phyloP scores from a whole-genome alignment of 225 moss, liverwort and hornwort genomes.

The Sphagnum tenellum region DNA sequence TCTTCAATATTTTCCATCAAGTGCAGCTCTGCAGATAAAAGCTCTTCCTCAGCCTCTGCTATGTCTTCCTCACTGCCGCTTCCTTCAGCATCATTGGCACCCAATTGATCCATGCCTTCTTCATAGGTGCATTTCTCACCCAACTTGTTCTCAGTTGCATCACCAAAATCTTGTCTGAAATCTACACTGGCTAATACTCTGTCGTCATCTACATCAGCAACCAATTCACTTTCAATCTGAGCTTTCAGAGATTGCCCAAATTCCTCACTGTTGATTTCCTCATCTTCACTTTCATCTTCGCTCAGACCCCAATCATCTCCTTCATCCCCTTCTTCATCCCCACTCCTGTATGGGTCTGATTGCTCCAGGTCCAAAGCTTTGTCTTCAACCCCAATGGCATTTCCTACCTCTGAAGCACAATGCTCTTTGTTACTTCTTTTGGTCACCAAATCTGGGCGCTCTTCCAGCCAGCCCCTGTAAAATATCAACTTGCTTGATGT shows the following conservation, averaged over 20 bases:
- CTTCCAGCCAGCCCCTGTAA: slow-evolving; percentile 82
- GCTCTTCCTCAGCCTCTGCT: too few relatives aligned
- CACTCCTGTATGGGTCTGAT: slow-evolving; percentile 32
- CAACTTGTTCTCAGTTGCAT: too few relatives aligned
- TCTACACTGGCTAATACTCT: too few relatives aligned
- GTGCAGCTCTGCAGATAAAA: too few relatives aligned
- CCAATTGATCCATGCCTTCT: too few relatives aligned
- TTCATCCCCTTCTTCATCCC: slow-evolving; percentile 6
- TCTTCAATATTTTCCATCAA: too few relatives aligned
- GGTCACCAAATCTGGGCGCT: slow-evolving; percentile 41
- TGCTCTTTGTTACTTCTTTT: slow-evolving; percentile 27
- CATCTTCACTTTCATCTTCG: slow-evolving; percentile 11
- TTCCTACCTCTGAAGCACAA: slow-evolving; percentile 31
- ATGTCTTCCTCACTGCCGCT: too few relatives aligned
- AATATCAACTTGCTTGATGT: slow-evolving; percentile 82
- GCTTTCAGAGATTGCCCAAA: slow-evolving; percentile 18
- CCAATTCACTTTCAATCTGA: slow-evolving; percentile 52
- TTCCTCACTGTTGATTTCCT: slow-evolving; percentile 33
- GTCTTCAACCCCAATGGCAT: slow-evolving; percentile 62
- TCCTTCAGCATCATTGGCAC: too few relatives aligned
- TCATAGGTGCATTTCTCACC: too few relatives aligned
- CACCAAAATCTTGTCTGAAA: too few relatives aligned
- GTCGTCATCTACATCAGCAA: slow-evolving; percentile 12
- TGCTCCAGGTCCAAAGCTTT: slow-evolving; percentile 24
- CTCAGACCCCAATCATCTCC: neutral